Base-by-base conservation (phyloP, 345 rosid species). In the Arabis alpina region DNA sequence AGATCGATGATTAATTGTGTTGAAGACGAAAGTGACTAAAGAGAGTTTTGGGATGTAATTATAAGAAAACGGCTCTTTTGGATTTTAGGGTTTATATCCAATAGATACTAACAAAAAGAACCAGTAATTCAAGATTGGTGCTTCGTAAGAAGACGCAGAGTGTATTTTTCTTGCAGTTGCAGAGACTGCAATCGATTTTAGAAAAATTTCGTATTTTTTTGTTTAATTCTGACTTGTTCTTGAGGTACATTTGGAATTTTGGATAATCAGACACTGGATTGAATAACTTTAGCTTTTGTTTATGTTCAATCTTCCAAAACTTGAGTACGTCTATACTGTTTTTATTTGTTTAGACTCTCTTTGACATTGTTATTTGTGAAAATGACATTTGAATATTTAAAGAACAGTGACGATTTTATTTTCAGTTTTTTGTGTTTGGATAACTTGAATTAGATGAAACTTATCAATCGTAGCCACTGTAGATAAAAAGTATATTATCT, bases 1-100 rank as follows among this genome's bases (percentile, higher is more conserved):
- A 8, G 48, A 37, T 25, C 24, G 73, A 24, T 55, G 63, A 36
- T 10, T 4, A 3, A 37, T 12, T 13, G 24, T 5, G 37, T 28
- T 23, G 48, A 11, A 45, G n/a, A n/a, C n/a, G n/a, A 32, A 11
- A 43, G 25, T 32, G 44, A 55, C 3, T 2, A 12, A 24, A 25
- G 39, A 69, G 28, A 34, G 2, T 37, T 58, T 47, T 47, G 19
- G 4, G 39, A 47, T 58, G 73, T 69, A 69, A 69, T 69, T 69
- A 69, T 8, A 43, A 42, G 58, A 57, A 55, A 37, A 34, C 37
- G 45, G 28, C 37, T 69, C 14, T 36, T 68, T 34, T 37, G 54
- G 54, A 36, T 13, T 1, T 45, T 48, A 14, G 50, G 50, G 28
- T 25, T 58, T 57, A 57, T 37, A 69, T 55, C 54, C 64, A 58